These are phyloP conservation scores for Arthrobotrys conoides DNA, from an alignment of 2,329 filamentous ascomycete species.

Conservation along the genomic window DNA sequence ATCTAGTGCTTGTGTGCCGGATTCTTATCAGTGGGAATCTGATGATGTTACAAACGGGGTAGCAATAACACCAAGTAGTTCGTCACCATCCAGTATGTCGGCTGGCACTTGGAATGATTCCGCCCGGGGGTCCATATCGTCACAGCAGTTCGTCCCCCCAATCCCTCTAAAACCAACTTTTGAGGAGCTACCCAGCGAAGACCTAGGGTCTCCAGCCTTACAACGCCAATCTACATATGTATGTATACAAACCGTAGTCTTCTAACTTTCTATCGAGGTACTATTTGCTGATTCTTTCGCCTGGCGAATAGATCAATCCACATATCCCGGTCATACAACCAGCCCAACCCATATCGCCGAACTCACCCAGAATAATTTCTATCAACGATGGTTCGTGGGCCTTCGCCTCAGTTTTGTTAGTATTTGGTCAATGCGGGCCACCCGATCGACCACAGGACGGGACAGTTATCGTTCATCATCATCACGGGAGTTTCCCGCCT, in stretches of 20 bases:
- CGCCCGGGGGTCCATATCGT: conserved; percentile 35
- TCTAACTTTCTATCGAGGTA: neutral
- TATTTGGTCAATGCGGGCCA: conserved; percentile 63
- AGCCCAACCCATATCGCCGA: conserved; percentile 51
- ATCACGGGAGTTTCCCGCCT: conserved; percentile 87
- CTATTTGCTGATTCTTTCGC: neutral
- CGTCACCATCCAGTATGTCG: conserved; percentile 45
- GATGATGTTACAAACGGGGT: conserved; percentile 1
- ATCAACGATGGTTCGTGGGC: conserved; percentile 63
- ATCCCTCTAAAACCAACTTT: conserved; percentile 21
- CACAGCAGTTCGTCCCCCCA: conserved; percentile 36
- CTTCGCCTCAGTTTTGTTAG: conserved; percentile 62
- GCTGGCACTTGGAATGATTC: conserved; percentile 27
- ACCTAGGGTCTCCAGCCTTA: conserved; percentile 15
- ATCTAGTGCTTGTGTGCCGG: neutral
- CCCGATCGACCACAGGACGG: conserved; percentile 73
- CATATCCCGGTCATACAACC: conserved; percentile 3
- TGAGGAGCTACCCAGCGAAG: conserved; percentile 19
- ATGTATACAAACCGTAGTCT: neutral
- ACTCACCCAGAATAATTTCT: conserved; percentile 62
- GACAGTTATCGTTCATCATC: conserved; percentile 81
- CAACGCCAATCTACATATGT: conserved; percentile 50
- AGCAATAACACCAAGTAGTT: conserved; percentile 20
- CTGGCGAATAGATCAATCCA: conserved; percentile 17
- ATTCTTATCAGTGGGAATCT: neutral